Percentiles rank a stretch among this genome's conserved stretches.
Evolutionary conservation across 164 flowering plant species (phyloP).

Genomic region (Vitis vinifera): ASM3070453v1 NC_081806.1:4355501-4356000

Average conservation of each 20-base stretch:
- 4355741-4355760: neutral
- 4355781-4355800: neutral
- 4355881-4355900: slow-evolving; percentile 61
- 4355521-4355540: too few species aligned
- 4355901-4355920: slow-evolving; percentile 73
- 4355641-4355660: too few species aligned
- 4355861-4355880: slow-evolving; percentile 59
- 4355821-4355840: slow-evolving; percentile 29
- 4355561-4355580: too few species aligned
- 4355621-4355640: too few species aligned
- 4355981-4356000: neutral
- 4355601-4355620: too few species aligned
- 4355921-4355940: slow-evolving; percentile 57
- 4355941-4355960: slow-evolving; percentile 76
- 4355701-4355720: too few species aligned
- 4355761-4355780: neutral
- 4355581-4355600: too few species aligned
- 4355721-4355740: too few species aligned
- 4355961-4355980: slow-evolving; percentile 2
- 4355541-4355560: too few species aligned
- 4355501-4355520: too few species aligned
- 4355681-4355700: too few species aligned
- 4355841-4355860: slow-evolving; percentile 52
- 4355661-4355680: too few species aligned
- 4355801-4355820: neutral